Evolutionary conservation across 106 monocot genomes (phyloP).

Genomic region (Cymbidium sinense): DNA sequence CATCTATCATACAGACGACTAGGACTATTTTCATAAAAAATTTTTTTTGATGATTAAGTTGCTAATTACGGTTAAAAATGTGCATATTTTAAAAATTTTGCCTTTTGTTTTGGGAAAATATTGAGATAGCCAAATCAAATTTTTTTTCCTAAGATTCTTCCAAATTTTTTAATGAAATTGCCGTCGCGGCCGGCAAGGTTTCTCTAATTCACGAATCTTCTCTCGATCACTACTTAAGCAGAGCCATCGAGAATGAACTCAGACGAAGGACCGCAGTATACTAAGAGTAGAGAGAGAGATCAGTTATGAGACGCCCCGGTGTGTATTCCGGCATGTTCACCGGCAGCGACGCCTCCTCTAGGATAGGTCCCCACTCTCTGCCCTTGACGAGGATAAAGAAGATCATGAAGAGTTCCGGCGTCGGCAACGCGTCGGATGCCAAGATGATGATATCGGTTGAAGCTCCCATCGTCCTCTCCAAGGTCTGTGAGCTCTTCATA

Average conservation of each 20-base stretch:
- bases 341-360: constrained; percentile 7
- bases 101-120: too few relatives aligned
- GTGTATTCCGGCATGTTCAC: constrained; percentile 17
- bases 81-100: too few relatives aligned
- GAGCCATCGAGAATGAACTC: not conserved
- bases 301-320: constrained; percentile 20
- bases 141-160: not conserved
- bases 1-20: too few relatives aligned
- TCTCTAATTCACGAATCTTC: not conserved
- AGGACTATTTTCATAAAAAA: too few relatives aligned
- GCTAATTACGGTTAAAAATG: too few relatives aligned
- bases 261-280: not conserved
- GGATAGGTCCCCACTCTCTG: constrained; percentile 25
- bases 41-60: too few relatives aligned
- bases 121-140: too few relatives aligned
- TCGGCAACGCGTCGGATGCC: constrained; percentile 4
- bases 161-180: not conserved
- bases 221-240: not conserved
- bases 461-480: constrained; percentile 36
- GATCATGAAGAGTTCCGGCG: constrained; percentile 28
- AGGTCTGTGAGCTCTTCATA: constrained; percentile 38
- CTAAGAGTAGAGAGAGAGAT: not conserved
- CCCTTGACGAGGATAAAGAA: constrained; percentile 39
- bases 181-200: not conserved
- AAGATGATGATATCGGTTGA: constrained; percentile 36